phyloP scores from a whole-genome alignment of 2,329 filamentous ascomycete species.

The Aspergillus chevalieri region DNA sequence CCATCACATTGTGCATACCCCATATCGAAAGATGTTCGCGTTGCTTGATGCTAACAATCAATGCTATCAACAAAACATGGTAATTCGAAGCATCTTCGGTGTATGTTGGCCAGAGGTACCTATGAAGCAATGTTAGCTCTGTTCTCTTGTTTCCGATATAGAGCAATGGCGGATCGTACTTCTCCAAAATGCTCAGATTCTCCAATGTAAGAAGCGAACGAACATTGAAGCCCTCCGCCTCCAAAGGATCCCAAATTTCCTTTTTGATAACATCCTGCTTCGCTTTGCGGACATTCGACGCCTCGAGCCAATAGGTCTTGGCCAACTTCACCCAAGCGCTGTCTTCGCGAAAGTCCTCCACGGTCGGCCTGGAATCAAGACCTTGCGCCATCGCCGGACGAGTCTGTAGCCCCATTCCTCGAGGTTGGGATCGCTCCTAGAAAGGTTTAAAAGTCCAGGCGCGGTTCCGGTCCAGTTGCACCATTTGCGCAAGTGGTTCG shows the following conservation, averaged over 20 bases:
- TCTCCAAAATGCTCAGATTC: slow-evolving; percentile 83
- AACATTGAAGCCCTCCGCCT: slow-evolving; percentile 71
- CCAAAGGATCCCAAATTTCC: slow-evolving; percentile 82
- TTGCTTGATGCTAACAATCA: slow-evolving; percentile 82
- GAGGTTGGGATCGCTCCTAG: slow-evolving; percentile 35
- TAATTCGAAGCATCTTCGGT: slow-evolving; percentile 82
- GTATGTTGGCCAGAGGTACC: slow-evolving; percentile 93
- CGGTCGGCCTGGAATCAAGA: slow-evolving; percentile 37
- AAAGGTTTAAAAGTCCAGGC: slow-evolving; percentile 45
- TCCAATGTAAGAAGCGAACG: slow-evolving; percentile 77
- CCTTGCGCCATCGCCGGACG: slow-evolving; percentile 54
- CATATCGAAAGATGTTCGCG: slow-evolving; percentile 82
- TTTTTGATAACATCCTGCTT: slow-evolving; percentile 76
- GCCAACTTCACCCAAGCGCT: slow-evolving; percentile 62
- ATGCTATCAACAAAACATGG: slow-evolving; percentile 77
- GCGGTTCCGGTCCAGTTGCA: slow-evolving; percentile 32
- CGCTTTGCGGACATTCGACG: slow-evolving; percentile 65
- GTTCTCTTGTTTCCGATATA: slow-evolving; percentile 4
- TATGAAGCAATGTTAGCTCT: slow-evolving; percentile 32
- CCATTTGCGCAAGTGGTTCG: slow-evolving; percentile 24
- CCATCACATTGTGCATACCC: slow-evolving; percentile 50
- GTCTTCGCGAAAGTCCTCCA: slow-evolving; percentile 38
- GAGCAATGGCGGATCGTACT: slow-evolving; percentile 37
- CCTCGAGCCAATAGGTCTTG: slow-evolving; percentile 75
- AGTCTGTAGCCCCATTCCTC: slow-evolving; percentile 36